Base-by-base conservation (phyloP, 2,329 filamentous ascomycete species). In the Acephala macrosclerotiorum region DNA sequence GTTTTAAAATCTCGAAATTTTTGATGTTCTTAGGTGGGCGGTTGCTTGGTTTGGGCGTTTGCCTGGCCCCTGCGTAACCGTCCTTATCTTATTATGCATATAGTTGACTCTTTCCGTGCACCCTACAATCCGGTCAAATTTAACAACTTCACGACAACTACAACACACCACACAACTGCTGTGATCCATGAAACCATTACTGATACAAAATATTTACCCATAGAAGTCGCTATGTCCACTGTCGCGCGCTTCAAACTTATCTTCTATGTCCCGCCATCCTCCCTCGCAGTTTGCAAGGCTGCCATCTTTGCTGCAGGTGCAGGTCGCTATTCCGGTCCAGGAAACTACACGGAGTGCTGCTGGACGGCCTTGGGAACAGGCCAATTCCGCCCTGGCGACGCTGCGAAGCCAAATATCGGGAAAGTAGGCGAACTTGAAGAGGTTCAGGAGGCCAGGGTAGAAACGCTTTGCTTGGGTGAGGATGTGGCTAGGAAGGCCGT, bases 351-450 rank as follows among this genome's bases (percentile, higher is more conserved):
- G 26, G 84, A 88, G 70, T 84, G 80, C 74, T 83, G 82, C 75
- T 89, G 80, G 79, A 78, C 79, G 2, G 76, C 79, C 0, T 68
- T 77, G 3, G 90, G 90, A 4, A 86, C 80, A 0, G 89, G 88
- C 0, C 89, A 92, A 73, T 93, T 92, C 76, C 84, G 86, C 0
- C 89, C 89, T 0, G 87, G 86, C 0, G 81, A 82, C 62, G 75
- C 80, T 0, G 88, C 90, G 0, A 89, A 88, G 57, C 90, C 90
- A 2, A 79, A 87, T 72, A 87, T 91, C 67, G 90, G 90, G 0
- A 77, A 78, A 11, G 78, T 82, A 1, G 88, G 88, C 0, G 75
- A 79, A 47, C 72, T 91, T 0, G 88, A 91, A 76, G 75, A 86
- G 65, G 81, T 87, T 0, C 81, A 84, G 3, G 90, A 92, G 76